phyloP scores from a whole-genome alignment of 768 basidiomycete genomes.

The Coprinellus micaceus region DNA sequence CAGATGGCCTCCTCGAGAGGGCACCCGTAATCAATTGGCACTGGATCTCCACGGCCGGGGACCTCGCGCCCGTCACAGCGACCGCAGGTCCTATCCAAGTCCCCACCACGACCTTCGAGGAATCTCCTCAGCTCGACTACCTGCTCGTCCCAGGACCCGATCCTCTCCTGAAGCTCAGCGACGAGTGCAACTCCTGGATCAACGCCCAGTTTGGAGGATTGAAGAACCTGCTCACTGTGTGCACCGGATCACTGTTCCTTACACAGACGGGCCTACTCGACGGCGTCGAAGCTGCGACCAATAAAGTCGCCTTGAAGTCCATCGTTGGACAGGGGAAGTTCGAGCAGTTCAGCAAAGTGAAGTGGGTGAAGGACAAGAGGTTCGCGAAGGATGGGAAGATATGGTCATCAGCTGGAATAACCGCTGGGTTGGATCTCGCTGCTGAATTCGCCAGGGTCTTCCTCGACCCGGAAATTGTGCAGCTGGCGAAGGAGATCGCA shows the following conservation, averaged over 20 bases:
- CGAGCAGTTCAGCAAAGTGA: conserved; percentile 19
- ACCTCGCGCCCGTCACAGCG: conserved; percentile 14
- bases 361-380: conserved; percentile 25
- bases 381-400: conserved; percentile 27
- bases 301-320: conserved; percentile 16
- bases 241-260: conserved; percentile 21
- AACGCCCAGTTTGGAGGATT: conserved; percentile 14
- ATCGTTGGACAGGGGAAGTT: conserved; percentile 10
- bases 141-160: conserved; percentile 24
- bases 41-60: conserved; percentile 17
- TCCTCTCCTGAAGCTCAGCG: conserved; percentile 11
- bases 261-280: conserved; percentile 22
- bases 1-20: conserved; percentile 11
- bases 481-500: conserved; percentile 15
- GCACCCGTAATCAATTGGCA: conserved; percentile 22
- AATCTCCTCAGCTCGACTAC: conserved; percentile 21
- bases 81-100: conserved; percentile 16
- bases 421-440: conserved; percentile 25
- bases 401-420: conserved; percentile 26
- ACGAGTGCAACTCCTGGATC: conserved; percentile 16
- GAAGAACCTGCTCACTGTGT: conserved; percentile 20
- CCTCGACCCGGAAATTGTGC: conserved; percentile 21
- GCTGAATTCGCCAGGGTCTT: conserved; percentile 24
- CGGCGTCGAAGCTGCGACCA: conserved; percentile 20
- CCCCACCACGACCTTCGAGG: conserved; percentile 20